These are phyloP conservation scores for Balamuthia mandrillaris DNA, from an alignment of 208 protist species.

Conservation along the genomic window DNA sequence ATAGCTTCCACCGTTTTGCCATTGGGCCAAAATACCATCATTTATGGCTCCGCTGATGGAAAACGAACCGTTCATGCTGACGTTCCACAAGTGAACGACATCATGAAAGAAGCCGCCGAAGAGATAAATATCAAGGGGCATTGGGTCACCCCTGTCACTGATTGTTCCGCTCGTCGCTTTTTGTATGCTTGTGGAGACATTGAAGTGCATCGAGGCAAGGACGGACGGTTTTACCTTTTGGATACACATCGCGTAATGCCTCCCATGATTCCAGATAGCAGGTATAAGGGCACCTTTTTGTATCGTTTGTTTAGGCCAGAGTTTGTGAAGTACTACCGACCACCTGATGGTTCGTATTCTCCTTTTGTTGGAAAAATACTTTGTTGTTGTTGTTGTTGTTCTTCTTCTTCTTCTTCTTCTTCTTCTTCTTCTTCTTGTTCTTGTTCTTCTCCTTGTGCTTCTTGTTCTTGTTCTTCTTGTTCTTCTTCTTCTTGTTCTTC, in stretches of 20 bases:
- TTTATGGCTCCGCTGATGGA: neutral
- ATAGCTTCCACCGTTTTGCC: constrained; percentile 17
- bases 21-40: neutral
- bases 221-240: constrained; percentile 60
- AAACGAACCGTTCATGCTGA: constrained; percentile 7
- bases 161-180: neutral
- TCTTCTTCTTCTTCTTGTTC: too few relatives aligned
- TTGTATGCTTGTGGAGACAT: neutral
- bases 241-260: constrained; percentile 56
- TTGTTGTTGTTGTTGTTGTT: too few relatives aligned
- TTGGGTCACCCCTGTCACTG: neutral
- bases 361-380: too few relatives aligned
- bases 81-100: neutral
- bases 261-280: constrained; percentile 41
- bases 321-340: neutral
- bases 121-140: constrained; percentile 15
- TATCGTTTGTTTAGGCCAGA: neutral
- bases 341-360: too few relatives aligned
- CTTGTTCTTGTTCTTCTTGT: too few relatives aligned
- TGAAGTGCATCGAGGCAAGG: constrained; percentile 22
- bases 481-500: too few relatives aligned
- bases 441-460: too few relatives aligned
- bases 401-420: too few relatives aligned
- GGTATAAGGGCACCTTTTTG: constrained; percentile 19
- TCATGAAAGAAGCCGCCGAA: neutral